phyloP scores from a whole-genome alignment of 371 early-diverging fungal species.

The Mucor indicus region DNA sequence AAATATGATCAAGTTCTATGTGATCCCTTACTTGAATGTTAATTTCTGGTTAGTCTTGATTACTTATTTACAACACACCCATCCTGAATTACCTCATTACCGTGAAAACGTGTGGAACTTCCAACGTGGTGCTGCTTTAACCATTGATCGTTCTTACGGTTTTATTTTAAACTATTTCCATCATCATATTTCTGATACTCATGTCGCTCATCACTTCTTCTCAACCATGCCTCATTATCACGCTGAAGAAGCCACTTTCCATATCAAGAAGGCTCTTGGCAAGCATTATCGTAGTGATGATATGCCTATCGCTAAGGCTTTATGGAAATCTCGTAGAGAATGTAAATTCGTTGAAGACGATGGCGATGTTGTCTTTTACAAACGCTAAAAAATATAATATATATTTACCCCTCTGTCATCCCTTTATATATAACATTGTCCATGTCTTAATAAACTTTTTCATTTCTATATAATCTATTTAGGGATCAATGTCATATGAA shows the following conservation, averaged over 20 bases:
- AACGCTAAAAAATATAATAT: constrained; percentile 30
- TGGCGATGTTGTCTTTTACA: constrained; percentile 64
- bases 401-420: not conserved
- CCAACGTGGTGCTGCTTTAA: constrained; percentile 77
- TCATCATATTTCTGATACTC: constrained; percentile 82
- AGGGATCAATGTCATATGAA: too few relatives aligned
- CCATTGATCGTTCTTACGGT: constrained; percentile 86
- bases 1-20: constrained; percentile 73
- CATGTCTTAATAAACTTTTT: not conserved
- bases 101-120: constrained; percentile 78
- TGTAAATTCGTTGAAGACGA: constrained; percentile 87
- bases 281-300: constrained; percentile 70
- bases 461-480: too few relatives aligned
- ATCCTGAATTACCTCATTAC: constrained; percentile 80
- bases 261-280: constrained; percentile 73
- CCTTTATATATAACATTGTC: not conserved
- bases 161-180: constrained; percentile 73
- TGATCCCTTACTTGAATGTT: constrained; percentile 80
- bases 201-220: constrained; percentile 88
- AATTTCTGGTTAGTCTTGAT: constrained; percentile 88
- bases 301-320: constrained; percentile 59
- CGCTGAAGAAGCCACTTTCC: constrained; percentile 78
- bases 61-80: constrained; percentile 88
- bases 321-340: constrained; percentile 59
- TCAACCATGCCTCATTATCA: constrained; percentile 91